These are phyloP conservation scores for Dichomitus squalens DNA, from an alignment of 1,284 basidiomycete species.

Conservation along the genomic window DNA sequence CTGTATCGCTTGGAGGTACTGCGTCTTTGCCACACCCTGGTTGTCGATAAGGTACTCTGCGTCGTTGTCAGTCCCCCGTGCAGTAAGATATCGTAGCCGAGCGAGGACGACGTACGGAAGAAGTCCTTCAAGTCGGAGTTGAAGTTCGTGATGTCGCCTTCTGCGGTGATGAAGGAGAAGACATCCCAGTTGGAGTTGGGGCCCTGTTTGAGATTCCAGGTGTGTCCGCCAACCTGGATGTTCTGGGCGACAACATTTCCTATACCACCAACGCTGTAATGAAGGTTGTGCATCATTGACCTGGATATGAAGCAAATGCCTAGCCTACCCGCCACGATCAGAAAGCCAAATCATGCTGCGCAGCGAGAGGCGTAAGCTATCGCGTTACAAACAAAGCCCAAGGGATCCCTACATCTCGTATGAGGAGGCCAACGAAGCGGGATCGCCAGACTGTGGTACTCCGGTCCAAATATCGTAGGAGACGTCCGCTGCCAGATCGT, in stretches of 20 bases:
- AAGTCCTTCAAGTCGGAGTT: conserved; percentile 55
- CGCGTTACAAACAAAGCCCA: too few relatives aligned
- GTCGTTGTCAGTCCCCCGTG: neutral
- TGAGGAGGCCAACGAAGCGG: conserved; percentile 50
- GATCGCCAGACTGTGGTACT: conserved; percentile 42
- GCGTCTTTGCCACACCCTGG: conserved; percentile 36
- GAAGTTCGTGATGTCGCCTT: conserved; percentile 54
- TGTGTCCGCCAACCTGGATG: conserved; percentile 49
- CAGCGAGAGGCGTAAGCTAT: neutral
- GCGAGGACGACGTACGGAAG: conserved; percentile 46
- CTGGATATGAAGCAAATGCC: neutral
- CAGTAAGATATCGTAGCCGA: too few relatives aligned
- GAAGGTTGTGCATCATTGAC: neutral
- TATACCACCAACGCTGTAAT: conserved; percentile 51
- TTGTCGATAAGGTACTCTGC: conserved; percentile 31
- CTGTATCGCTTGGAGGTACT: conserved; percentile 67
- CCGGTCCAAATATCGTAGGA: conserved; percentile 64
- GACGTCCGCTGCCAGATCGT: conserved; percentile 57
- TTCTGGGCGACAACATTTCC: conserved; percentile 50
- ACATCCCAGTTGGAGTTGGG: conserved; percentile 59
- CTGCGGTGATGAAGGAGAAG: conserved; percentile 54
- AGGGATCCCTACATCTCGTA: conserved; percentile 51
- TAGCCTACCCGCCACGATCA: conserved; percentile 52
- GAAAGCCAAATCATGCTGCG: conserved; percentile 65
- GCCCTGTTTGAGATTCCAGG: conserved; percentile 59